A percentile compares a stretch with the other conserved stretches of the same genome.
phyloP scores from a whole-genome alignment of 1,139 yeast species.

The Suhomyces bolitotheri region DNA sequence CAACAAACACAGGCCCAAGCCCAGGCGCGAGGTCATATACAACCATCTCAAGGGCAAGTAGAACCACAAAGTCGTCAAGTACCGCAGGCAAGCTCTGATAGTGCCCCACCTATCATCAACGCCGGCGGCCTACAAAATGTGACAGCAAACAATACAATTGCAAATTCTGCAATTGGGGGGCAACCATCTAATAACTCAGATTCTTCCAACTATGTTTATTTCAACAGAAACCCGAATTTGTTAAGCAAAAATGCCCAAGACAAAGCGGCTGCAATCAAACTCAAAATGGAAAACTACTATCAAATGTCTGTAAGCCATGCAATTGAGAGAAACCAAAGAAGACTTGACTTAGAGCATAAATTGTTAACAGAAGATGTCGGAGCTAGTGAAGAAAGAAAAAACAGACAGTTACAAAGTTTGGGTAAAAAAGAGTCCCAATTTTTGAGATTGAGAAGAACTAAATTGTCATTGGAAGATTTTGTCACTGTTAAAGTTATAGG shows the following conservation, averaged over 20 bases:
- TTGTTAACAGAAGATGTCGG: constrained; percentile 61
- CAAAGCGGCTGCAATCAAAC: constrained; percentile 69
- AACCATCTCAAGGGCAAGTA: constrained; percentile 13
- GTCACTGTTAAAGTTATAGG: constrained; percentile 81
- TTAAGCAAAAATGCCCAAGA: constrained; percentile 68
- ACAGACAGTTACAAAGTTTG: constrained; percentile 66
- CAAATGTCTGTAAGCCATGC: constrained; percentile 79
- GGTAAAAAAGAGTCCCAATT: constrained; percentile 80
- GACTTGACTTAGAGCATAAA: constrained; percentile 70
- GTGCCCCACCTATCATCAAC: no score
- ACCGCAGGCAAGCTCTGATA: no score
- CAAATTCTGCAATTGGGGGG: constrained; percentile 12
- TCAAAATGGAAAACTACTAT: constrained; percentile 71
- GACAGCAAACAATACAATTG: constrained; percentile 15
- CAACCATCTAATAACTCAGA: constrained; percentile 13
- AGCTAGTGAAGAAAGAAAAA: constrained; percentile 68
- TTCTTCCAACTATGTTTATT: constrained; percentile 56
- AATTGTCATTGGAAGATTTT: constrained; percentile 72
- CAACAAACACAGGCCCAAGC: constrained; percentile 9
- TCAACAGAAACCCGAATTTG: constrained; percentile 84
- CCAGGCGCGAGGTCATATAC: constrained; percentile 7
- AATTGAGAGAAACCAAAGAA: constrained; percentile 76
- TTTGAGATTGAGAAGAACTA: constrained; percentile 71
- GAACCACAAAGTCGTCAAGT: constrained; percentile 10
- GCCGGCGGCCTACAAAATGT: constrained; percentile 11